phyloP scores from a whole-genome alignment of 805 yeast genomes.

The Kluyveromyces aestuarii region DNA sequence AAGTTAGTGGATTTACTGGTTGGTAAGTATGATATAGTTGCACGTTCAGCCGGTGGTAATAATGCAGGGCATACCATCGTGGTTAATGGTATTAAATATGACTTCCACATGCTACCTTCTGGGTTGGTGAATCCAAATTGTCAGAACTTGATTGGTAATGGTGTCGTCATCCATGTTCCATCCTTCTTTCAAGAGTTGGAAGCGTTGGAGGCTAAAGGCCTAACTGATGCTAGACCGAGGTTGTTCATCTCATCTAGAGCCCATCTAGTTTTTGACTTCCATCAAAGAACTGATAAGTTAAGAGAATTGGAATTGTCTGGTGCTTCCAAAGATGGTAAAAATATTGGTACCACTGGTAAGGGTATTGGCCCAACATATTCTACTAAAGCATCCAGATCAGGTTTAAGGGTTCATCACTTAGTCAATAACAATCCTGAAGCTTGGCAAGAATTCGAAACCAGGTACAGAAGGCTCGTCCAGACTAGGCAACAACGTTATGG shows the following conservation, averaged over 20 bases:
- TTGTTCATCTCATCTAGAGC: conserved; percentile 88
- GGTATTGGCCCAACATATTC: conserved; percentile 99
- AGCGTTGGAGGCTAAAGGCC: conserved; percentile 73
- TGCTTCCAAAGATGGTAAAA: conserved; percentile 46
- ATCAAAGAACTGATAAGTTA: conserved; percentile 91
- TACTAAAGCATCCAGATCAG: conserved; percentile 94
- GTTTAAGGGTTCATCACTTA: conserved; percentile 92
- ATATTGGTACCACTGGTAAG: conserved; percentile 97
- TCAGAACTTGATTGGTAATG: conserved; percentile 83
- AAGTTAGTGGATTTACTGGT: conserved; percentile 92
- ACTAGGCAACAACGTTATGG: conserved; percentile 90
- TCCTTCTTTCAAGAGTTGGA: conserved; percentile 84
- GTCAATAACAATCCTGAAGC: conserved; percentile 83
- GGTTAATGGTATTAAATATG: conserved; percentile 79
- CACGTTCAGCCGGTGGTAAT: conserved; percentile 98
- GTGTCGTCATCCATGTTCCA: conserved; percentile 94
- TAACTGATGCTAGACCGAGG: conserved; percentile 48
- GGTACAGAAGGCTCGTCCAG: conserved; percentile 65
- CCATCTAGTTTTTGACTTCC: conserved; percentile 95
- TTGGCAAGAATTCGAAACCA: conserved; percentile 82
- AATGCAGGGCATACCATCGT: conserved; percentile 99
- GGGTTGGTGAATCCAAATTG: conserved; percentile 95
- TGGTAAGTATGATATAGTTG: conserved; percentile 92
- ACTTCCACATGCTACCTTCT: conserved; percentile 97
- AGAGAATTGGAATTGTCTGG: conserved; percentile 82